Evolutionary conservation across 2,329 filamentous ascomycete species (phyloP), one percentile per base, ranked within the genome.

Genomic region (Dothistroma septosporum): DNA sequence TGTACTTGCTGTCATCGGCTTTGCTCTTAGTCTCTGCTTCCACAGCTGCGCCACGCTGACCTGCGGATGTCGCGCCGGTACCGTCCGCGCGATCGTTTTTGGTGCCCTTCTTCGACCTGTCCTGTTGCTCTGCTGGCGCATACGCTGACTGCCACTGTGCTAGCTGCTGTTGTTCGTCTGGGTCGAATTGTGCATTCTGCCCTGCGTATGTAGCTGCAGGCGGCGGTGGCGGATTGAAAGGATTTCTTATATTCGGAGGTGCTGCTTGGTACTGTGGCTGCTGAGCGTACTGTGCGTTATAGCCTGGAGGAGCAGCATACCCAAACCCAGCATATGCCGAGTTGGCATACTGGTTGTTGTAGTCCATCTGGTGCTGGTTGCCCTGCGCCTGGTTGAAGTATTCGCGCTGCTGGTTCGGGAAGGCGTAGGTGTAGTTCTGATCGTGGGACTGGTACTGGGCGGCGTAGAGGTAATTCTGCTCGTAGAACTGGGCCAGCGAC

Each of bases 141-240:
- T 66, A 68, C 21, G 64, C 63, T 12, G 89, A 93, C 76, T 96
- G 92, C 92, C 93, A 97, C 76, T 96, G 90, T 53, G 92, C 92
- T 64, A 97, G 92, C 75, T 96, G 91, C 44, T 91, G 91, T 60
- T 94, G 91, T 79, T 91, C 88, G 67, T 96, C 91, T 2, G 91
- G 86, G 70, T 96, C 85, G 57, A 83, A 76, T 28, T 74, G 76
- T 7, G 76, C 68, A 35, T 78, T 79, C 22, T 64, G 65, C 14
- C 62, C 64, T 22, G 60, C 60, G 31, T 68, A 69, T n/a, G 64
- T 59, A 11, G 66, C 58, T 6, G 62, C 59, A 24, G 69, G 61
- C 14, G 83, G 81, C 4, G 64, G 64, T 10, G 69, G 68, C 14
- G 83, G 82, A 12, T 87, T 87, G 72, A 96, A 96, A 0, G 92